Evolutionary conservation across 2,329 filamentous ascomycete species (phyloP), one percentile per base, ranked within the genome.

Genomic region (Diatrype stigma): DNA sequence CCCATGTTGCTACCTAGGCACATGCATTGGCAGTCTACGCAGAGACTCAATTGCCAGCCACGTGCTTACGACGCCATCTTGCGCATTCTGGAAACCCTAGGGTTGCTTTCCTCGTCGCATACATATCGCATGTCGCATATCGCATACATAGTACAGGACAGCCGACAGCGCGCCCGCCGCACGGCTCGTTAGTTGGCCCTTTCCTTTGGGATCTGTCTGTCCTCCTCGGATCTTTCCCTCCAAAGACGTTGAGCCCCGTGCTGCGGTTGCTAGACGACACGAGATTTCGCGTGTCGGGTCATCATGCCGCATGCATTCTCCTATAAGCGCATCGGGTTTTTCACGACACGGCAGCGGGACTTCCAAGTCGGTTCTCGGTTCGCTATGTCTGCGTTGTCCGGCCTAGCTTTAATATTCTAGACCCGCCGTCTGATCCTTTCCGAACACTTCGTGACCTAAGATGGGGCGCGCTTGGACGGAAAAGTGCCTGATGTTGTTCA

Each of bases 231-330:
- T 19, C 12, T 26, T 3, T 28, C 40, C 40, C 40, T 44, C 40
- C 34, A 37, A 17, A 37, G n/a, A 37, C 6, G 34, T 37, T 17
- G 6, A 44, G 40, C 40, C 14, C 37, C 40, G 40, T 14, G 40
- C 22, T 44, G 22, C 22, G 22, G 22, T 48, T 32, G 32, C 51
- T n/a, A 26, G 45, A 49, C 49, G 51, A 53, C 53, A 59, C 46
- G 55, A 56, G 49, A 54, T 52, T 55, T 51, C 50, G 54, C 52
- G 56, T 52, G 60, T 58, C 59, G 55, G 59, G 59, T 61, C 58
- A 59, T 57, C 50, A 49, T n/a, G n/a, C n/a, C n/a, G n/a, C n/a
- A n/a, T 59, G 60, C 54, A 57, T 56, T 53, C 48, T 42, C 45
- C 49, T 48, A 52, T 19, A 48, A 50, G 47, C 46, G 48, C 45